Conservation (phyloP, 768 basidiomycete species). For the Tricholoma sp. region DNA sequence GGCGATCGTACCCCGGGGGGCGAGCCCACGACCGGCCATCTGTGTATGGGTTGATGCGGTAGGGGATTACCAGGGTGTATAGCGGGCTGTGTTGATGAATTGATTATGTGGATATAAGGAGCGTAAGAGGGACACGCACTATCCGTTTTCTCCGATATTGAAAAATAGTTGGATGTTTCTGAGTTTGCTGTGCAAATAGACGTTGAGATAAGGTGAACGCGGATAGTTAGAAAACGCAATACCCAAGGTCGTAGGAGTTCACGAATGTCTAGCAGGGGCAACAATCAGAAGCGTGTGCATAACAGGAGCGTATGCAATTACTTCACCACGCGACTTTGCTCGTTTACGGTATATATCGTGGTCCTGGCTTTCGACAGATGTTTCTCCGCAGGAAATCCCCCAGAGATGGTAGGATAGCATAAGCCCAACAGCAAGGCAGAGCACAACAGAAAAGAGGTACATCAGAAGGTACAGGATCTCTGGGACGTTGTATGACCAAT, state of each 20-base stretch:
- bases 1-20: slow-evolving; percentile 54
- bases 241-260: slow-evolving; percentile 92
- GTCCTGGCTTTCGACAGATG: slow-evolving; percentile 87
- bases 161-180: slow-evolving; percentile 83
- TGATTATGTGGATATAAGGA: neutral
- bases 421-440: slow-evolving; percentile 67
- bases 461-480: slow-evolving; percentile 63
- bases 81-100: slow-evolving; percentile 44
- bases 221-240: slow-evolving; percentile 13
- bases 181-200: slow-evolving; percentile 30
- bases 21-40: slow-evolving; percentile 83
- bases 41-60: slow-evolving; percentile 74
- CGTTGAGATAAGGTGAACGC: neutral
- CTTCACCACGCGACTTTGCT: slow-evolving; percentile 67
- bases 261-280: slow-evolving; percentile 58
- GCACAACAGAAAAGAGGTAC: slow-evolving; percentile 71
- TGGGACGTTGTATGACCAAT: slow-evolving; percentile 64
- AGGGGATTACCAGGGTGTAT: slow-evolving; percentile 77
- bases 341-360: slow-evolving; percentile 68
- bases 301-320: slow-evolving; percentile 24
- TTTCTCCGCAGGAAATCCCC: slow-evolving; percentile 71
- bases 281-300: neutral
- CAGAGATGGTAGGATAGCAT: slow-evolving; percentile 75
- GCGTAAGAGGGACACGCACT: slow-evolving; percentile 50
- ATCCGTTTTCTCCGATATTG: slow-evolving; percentile 74